Conservation (phyloP, 2,329 filamentous ascomycete genomes). For the Myriosclerotinia scirpicola region DNA sequence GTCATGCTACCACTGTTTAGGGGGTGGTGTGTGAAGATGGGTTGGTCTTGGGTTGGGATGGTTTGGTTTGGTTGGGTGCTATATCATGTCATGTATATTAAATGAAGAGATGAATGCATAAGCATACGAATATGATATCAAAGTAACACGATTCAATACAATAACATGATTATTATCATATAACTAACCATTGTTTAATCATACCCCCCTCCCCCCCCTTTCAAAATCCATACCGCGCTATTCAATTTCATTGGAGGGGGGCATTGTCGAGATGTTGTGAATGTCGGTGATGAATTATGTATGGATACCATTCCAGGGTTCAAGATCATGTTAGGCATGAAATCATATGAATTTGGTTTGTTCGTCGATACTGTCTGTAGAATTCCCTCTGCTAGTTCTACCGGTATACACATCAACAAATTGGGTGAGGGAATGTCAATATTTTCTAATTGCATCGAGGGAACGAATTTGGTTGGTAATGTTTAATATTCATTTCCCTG, state of each 20-base stretch:
- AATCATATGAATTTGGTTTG: neutral
- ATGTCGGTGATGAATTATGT: neutral
- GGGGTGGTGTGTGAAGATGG: neutral
- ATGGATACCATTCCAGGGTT: neutral
- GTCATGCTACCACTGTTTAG: slow-evolving; percentile 16
- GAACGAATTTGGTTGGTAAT: neutral
- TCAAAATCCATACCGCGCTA: too few relatives aligned
- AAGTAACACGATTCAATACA: neutral
- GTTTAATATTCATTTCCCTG: neutral
- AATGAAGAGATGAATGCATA: neutral
- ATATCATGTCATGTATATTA: neutral
- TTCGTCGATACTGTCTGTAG: neutral
- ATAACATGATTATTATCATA: neutral
- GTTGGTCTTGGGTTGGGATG: neutral
- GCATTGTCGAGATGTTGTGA: neutral
- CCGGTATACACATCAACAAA: neutral
- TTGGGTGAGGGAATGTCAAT: neutral
- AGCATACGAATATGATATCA: neutral
- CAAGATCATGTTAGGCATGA: neutral
- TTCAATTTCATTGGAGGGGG: too few relatives aligned
- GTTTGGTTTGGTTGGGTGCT: neutral
- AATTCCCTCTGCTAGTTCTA: neutral
- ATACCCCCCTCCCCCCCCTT: too few relatives aligned
- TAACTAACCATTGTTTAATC: neutral
- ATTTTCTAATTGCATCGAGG: neutral